phyloP scores from a whole-genome alignment of 2,329 filamentous ascomycete species.

The Dactylellina drechsleri region DNA sequence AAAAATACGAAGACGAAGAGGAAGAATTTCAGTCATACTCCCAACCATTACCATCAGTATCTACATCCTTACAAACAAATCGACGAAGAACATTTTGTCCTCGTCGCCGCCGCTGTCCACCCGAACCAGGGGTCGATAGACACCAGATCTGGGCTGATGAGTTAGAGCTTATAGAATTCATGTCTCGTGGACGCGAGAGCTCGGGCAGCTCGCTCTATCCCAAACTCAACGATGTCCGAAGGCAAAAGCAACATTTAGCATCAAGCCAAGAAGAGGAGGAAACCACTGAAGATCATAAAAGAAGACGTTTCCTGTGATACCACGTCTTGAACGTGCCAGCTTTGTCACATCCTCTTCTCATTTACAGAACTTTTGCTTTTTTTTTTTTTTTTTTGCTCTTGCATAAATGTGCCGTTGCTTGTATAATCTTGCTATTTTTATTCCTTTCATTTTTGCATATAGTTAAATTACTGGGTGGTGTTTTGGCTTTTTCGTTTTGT shows the following conservation, averaged over 20 bases:
- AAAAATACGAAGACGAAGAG: conserved; percentile 26
- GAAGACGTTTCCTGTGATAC: not conserved
- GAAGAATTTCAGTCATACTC: conserved; percentile 35
- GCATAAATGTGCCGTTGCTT: not conserved
- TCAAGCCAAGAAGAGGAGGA: conserved; percentile 32
- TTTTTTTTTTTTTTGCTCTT: not conserved
- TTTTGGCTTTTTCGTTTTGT: not conserved
- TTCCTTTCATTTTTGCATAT: conserved; percentile 5
- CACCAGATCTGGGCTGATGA: conserved; percentile 53
- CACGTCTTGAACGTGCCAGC: not conserved
- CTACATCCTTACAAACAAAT: conserved; percentile 19
- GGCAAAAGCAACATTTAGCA: conserved; percentile 25
- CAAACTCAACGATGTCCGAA: conserved; percentile 42
- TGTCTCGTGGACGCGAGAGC: conserved; percentile 38
- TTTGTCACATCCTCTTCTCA: not conserved
- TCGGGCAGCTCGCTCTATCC: conserved; percentile 47
- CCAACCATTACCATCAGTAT: conserved; percentile 37
- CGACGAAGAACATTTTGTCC: conserved; percentile 27
- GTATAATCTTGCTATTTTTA: conserved; percentile 10
- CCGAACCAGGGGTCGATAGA: conserved; percentile 43
- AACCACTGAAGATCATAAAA: not conserved
- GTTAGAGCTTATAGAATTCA: conserved; percentile 53
- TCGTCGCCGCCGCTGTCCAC: conserved; percentile 37
- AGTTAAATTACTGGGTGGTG: not conserved
- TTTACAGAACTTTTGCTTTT: not conserved